Evolutionary conservation across 441 rosid genomes (phyloP).

Genomic region (Corymbia citriodora): DNA sequence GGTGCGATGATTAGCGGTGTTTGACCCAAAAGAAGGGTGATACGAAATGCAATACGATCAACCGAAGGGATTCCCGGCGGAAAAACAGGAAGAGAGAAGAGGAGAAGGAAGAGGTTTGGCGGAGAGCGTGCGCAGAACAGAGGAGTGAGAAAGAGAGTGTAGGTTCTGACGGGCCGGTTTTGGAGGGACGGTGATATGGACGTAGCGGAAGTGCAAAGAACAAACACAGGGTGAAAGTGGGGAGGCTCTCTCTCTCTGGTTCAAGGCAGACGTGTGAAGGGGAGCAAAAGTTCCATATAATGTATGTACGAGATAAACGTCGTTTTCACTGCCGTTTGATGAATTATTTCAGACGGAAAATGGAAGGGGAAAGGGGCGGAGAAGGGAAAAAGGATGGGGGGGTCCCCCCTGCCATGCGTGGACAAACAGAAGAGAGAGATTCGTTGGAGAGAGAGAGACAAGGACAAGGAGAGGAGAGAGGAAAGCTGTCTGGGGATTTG

Average conservation of each 20-base stretch:
- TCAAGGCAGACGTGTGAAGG: not conserved
- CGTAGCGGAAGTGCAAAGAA: not conserved
- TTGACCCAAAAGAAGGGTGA: not conserved
- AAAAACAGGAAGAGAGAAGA: not conserved
- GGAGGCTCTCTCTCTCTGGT: not conserved
- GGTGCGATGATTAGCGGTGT: not conserved
- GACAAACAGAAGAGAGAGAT: not conserved
- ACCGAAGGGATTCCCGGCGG: not conserved
- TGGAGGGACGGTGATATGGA: not conserved
- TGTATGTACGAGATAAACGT: not conserved
- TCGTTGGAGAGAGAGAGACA: not conserved
- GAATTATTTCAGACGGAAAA: not conserved
- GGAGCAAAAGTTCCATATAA: not conserved
- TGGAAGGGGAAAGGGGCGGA: not conserved
- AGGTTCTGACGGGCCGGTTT: not conserved
- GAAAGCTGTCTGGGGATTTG: constrained; percentile 1
- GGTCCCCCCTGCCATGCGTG: not conserved
- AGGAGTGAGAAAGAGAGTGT: not conserved
- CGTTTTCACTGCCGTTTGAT: not conserved
- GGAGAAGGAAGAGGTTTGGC: not conserved
- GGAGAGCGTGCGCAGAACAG: not conserved
- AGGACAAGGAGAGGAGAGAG: not conserved
- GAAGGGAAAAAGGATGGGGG: not conserved
- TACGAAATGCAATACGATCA: not conserved
- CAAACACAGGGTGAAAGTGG: not conserved